phyloP scores from a whole-genome alignment of 805 yeast species.

The Candida koratica region DNA sequence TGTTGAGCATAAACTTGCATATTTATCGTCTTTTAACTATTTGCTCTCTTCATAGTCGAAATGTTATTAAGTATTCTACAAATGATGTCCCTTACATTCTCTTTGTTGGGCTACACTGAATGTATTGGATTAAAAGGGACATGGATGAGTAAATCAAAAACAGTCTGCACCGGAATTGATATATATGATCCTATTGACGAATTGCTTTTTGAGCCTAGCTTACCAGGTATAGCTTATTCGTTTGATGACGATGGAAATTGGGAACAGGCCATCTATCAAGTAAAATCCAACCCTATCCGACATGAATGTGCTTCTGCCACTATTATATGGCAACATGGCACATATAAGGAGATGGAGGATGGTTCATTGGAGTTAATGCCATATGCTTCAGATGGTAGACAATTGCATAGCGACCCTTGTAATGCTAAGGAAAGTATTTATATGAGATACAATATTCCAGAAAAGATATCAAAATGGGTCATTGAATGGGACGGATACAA shows the following conservation, averaged over 20 bases:
- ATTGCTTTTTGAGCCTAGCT: constrained; percentile 17
- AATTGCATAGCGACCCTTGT: constrained; percentile 21
- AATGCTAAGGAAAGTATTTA: constrained; percentile 15
- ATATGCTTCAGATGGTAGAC: constrained; percentile 19
- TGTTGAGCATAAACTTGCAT: constrained; percentile 5
- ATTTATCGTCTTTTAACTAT: background rate
- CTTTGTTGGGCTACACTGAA: background rate
- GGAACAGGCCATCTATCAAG: constrained; percentile 21
- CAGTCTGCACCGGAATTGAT: constrained; percentile 19
- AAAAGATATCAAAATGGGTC: constrained; percentile 12
- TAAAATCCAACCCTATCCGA: constrained; percentile 15
- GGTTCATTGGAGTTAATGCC: constrained; percentile 16
- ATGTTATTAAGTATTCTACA: no score
- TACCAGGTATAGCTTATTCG: constrained; percentile 22
- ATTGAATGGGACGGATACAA: constrained; percentile 18
- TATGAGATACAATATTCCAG: constrained; percentile 17
- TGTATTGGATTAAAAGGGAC: constrained; percentile 16
- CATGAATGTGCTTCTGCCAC: constrained; percentile 19
- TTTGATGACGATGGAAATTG: constrained; percentile 20
- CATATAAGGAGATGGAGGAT: constrained; percentile 10
- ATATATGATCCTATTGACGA: constrained; percentile 20
- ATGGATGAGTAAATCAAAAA: constrained; percentile 20
- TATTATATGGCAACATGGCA: constrained; percentile 23
- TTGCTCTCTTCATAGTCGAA: no score
- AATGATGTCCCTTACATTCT: background rate